phyloP scores from a whole-genome alignment of 352 stramenopile genomes.

The Globisporangium orthogonon region DNA sequence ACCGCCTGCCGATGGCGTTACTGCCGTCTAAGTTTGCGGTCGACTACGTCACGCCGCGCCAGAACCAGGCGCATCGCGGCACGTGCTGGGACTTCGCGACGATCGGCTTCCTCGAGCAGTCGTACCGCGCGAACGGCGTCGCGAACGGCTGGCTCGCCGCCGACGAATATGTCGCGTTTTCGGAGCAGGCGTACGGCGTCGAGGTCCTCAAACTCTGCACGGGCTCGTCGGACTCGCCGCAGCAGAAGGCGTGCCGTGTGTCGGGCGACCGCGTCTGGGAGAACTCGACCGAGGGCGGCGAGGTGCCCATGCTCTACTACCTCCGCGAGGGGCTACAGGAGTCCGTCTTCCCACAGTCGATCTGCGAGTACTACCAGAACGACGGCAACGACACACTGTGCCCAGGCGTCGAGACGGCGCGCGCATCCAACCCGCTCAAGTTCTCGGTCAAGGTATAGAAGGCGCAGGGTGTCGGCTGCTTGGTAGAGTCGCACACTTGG shows the following conservation, averaged over 20 bases:
- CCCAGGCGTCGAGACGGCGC: conserved; percentile 46
- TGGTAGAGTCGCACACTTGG: not conserved
- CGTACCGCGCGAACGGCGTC: conserved; percentile 64
- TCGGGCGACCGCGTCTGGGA: conserved; percentile 70
- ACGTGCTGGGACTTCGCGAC: conserved; percentile 84
- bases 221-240: conserved; percentile 44
- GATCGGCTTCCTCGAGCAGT: conserved; percentile 72
- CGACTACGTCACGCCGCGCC: conserved; percentile 65
- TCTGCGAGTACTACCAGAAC: conserved; percentile 68
- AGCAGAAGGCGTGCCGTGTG: conserved; percentile 66
- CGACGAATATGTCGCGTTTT: conserved; percentile 76
- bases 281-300: conserved; percentile 73
- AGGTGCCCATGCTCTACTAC: conserved; percentile 74
- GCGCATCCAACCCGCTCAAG: conserved; percentile 56
- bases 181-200: conserved; percentile 71
- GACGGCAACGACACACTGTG: conserved; percentile 60
- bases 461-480: not conserved
- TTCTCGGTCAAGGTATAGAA: conserved; percentile 51
- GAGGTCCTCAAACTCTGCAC: conserved; percentile 71
- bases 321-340: conserved; percentile 67
- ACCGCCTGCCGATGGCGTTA: conserved; percentile 55
- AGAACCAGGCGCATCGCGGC: conserved; percentile 68
- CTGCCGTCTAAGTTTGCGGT: conserved; percentile 78
- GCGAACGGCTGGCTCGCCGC: conserved; percentile 54
- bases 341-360: conserved; percentile 57